Evolutionary conservation across 2,329 filamentous ascomycete species (phyloP).

Genomic region (Pyrenophora graminea): DNA sequence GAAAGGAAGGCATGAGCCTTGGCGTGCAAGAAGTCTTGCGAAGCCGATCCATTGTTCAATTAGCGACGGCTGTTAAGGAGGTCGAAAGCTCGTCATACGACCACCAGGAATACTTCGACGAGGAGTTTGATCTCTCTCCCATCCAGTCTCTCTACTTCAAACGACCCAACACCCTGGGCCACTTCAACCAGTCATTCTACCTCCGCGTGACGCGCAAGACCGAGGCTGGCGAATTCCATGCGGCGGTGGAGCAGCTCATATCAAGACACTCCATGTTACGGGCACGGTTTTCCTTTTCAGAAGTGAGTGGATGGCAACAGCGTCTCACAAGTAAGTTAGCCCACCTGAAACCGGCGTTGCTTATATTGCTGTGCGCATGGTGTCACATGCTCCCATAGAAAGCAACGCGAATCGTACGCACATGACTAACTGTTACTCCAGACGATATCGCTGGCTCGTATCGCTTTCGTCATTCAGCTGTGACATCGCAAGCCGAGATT

Average conservation of each 20-base stretch:
- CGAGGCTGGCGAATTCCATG: slow-evolving; percentile 29
- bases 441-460: slow-evolving; percentile 35
- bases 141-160: slow-evolving; percentile 42
- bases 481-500: slow-evolving; percentile 29
- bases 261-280: slow-evolving; percentile 41
- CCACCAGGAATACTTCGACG: slow-evolving; percentile 32
- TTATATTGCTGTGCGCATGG: neutral
- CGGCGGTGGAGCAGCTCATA: slow-evolving; percentile 30
- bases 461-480: slow-evolving; percentile 30
- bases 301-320: slow-evolving; percentile 37
- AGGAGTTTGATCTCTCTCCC: slow-evolving; percentile 38
- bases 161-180: slow-evolving; percentile 37
- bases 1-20: slow-evolving; percentile 51
- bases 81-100: slow-evolving; percentile 23
- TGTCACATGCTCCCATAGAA: neutral
- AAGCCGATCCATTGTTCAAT: slow-evolving; percentile 51
- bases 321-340: slow-evolving; percentile 32
- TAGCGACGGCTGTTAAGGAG: slow-evolving; percentile 31
- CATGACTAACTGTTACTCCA: slow-evolving; percentile 4
- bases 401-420: neutral
- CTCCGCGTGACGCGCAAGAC: slow-evolving; percentile 35
- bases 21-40: slow-evolving; percentile 56
- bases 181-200: slow-evolving; percentile 45
- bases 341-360: neutral
- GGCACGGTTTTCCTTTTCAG: slow-evolving; percentile 32